A percentile compares a stretch with the other conserved stretches of the same genome.
phyloP scores from a whole-genome alignment of 2,329 filamentous ascomycete species.

The Madurella mycetomatis region DNA sequence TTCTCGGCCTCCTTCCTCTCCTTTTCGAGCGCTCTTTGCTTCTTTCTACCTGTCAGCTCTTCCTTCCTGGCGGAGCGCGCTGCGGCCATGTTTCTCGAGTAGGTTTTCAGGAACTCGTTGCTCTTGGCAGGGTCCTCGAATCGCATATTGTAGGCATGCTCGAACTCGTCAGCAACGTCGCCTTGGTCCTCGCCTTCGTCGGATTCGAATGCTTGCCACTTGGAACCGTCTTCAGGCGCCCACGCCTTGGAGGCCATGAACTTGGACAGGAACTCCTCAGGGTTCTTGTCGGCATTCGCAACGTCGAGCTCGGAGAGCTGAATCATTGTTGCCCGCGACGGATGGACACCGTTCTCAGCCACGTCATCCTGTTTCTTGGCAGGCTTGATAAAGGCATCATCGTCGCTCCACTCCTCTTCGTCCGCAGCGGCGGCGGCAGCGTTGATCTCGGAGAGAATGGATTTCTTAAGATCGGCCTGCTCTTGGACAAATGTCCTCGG shows the following conservation, averaged over 20 bases:
- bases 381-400: conserved; percentile 69
- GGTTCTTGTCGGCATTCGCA: conserved; percentile 76
- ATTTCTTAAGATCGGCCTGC: conserved; percentile 75
- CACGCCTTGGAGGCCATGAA: conserved; percentile 91
- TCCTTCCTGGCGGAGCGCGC: conserved; percentile 83
- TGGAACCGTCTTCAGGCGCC: conserved; percentile 63
- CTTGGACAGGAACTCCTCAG: conserved; percentile 85
- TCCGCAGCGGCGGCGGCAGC: conserved; percentile 47
- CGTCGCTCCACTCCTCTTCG: conserved; percentile 52
- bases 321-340: conserved; percentile 45
- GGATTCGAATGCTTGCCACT: conserved; percentile 81
- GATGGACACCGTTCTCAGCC: conserved; percentile 49
- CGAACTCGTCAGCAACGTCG: conserved; percentile 75
- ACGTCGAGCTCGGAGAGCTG: conserved; percentile 60
- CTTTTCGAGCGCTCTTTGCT: conserved; percentile 71
- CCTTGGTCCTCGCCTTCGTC: conserved; percentile 82
- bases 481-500: conserved; percentile 79
- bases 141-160: conserved; percentile 89
- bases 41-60: conserved; percentile 70
- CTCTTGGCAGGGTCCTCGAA: conserved; percentile 88
- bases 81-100: conserved; percentile 79
- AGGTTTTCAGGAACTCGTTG: conserved; percentile 83
- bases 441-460: conserved; percentile 77
- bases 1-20: conserved; percentile 76
- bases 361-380: conserved; percentile 48